These are phyloP conservation scores for Barnettozyma hawaiiensis DNA, from an alignment of 1,139 yeast genomes.

Conservation along the genomic window DNA sequence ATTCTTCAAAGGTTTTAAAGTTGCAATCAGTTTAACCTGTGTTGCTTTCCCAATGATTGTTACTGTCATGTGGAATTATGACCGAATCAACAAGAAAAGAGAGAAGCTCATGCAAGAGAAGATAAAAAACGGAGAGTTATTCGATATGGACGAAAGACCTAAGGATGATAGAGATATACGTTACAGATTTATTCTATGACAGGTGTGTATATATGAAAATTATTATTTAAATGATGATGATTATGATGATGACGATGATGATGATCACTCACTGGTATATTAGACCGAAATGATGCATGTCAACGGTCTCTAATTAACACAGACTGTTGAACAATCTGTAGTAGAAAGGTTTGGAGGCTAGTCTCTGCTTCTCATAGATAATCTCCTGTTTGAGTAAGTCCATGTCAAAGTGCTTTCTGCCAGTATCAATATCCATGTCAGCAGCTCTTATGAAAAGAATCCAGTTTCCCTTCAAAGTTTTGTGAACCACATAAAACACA, in stretches of 20 bases:
- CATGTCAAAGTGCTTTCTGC: constrained; percentile 63
- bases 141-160: constrained; percentile 13
- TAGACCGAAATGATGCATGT: no score
- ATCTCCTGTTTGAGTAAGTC: constrained; percentile 62
- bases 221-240: background rate
- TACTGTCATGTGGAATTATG: constrained; percentile 18
- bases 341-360: constrained; percentile 48
- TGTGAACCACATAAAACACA: constrained; percentile 52
- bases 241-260: background rate
- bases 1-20: constrained; percentile 30
- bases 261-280: no score
- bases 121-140: constrained; percentile 11
- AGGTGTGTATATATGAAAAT: background rate
- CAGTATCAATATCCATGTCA: constrained; percentile 62
- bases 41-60: constrained; percentile 20
- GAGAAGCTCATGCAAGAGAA: constrained; percentile 9
- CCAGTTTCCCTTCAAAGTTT: constrained; percentile 52
- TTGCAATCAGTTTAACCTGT: constrained; percentile 20
- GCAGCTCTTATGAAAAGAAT: constrained; percentile 39
- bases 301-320: no score
- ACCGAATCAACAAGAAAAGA: constrained; percentile 17
- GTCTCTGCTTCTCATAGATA: constrained; percentile 50
- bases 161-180: constrained; percentile 22
- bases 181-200: constrained; percentile 18
- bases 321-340: constrained; percentile 48